These are phyloP conservation scores for Sedum album DNA, from an alignment of 164 flowering plant species.

Conservation along the genomic window DNA sequence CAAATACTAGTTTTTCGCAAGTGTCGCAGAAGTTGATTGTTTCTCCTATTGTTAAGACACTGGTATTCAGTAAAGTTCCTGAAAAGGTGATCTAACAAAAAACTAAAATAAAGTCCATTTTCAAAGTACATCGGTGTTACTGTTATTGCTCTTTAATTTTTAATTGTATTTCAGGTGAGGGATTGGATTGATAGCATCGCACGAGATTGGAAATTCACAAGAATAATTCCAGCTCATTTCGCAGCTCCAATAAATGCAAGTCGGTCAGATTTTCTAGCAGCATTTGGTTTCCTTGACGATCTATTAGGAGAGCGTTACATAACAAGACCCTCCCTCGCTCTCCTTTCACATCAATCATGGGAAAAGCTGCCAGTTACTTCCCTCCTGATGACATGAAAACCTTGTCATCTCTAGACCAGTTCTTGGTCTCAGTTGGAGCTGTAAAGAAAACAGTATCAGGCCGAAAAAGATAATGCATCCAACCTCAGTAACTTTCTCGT, in stretches of 20 bases:
- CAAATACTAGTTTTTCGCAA: constrained; percentile 79
- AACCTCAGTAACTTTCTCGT: background rate
- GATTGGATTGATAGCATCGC: constrained; percentile 82
- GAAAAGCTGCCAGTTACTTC: constrained; percentile 90
- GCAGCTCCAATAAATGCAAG: constrained; percentile 79
- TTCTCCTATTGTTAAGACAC: constrained; percentile 91
- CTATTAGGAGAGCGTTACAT: constrained; percentile 69
- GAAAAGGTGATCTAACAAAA: constrained; percentile 81
- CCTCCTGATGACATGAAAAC: constrained; percentile 99
- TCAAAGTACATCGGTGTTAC: too few relatives aligned
- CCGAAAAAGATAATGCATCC: constrained; percentile 24
- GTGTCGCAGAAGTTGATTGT: constrained; percentile 98
- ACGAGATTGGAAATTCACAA: constrained; percentile 77
- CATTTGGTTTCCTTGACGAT: constrained; percentile 91
- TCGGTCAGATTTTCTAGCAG: constrained; percentile 83
- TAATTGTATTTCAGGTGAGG: constrained; percentile 39
- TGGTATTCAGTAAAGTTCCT: constrained; percentile 97
- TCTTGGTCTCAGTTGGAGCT: constrained; percentile 81
- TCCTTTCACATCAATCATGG: constrained; percentile 71
- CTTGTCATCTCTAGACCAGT: constrained; percentile 85
- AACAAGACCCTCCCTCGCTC: constrained; percentile 62
- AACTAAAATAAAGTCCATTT: too few relatives aligned
- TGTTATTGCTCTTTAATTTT: background rate
- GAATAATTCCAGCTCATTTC: constrained; percentile 96
- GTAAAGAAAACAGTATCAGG: constrained; percentile 97